Evolutionary conservation across 2,329 filamentous ascomycete species (phyloP).

Genomic region (Clarireedia sp.): DNA sequence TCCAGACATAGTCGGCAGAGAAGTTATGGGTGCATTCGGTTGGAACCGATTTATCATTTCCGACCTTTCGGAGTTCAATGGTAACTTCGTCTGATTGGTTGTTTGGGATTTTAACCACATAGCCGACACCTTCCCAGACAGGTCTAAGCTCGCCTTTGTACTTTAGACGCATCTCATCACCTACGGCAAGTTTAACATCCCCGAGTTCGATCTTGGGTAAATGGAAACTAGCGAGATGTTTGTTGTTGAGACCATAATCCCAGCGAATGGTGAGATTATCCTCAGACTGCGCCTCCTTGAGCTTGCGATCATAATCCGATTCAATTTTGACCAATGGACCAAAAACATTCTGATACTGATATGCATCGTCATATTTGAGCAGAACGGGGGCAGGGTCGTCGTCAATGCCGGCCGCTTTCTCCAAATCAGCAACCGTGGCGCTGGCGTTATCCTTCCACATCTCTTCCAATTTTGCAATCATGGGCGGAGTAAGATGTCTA

Average conservation of each 20-base stretch:
- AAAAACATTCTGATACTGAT: slow-evolving; percentile 98
- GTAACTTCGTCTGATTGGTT: slow-evolving; percentile 98
- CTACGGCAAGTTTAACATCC: slow-evolving; percentile 94
- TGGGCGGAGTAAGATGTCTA: slow-evolving; percentile 83
- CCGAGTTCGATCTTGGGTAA: slow-evolving; percentile 95
- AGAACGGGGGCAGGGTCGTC: slow-evolving; percentile 92
- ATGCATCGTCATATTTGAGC: slow-evolving; percentile 91
- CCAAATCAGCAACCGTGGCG: slow-evolving; percentile 83
- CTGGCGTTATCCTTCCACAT: slow-evolving; percentile 95
- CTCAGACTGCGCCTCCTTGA: slow-evolving; percentile 97
- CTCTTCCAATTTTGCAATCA: slow-evolving; percentile 93
- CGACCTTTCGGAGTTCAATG: slow-evolving; percentile 86
- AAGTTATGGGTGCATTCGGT: slow-evolving; percentile 97
- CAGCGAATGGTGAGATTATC: slow-evolving; percentile 90
- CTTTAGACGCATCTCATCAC: slow-evolving; percentile 95
- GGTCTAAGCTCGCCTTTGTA: slow-evolving; percentile 91
- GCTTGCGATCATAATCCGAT: slow-evolving; percentile 96
- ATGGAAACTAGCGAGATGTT: slow-evolving; percentile 90
- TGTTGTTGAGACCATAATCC: slow-evolving; percentile 95
- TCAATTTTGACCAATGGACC: slow-evolving; percentile 98
- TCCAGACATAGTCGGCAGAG: slow-evolving; percentile 98
- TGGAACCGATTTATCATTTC: slow-evolving; percentile 91
- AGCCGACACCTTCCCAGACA: slow-evolving; percentile 95
- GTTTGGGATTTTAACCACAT: slow-evolving; percentile 99
- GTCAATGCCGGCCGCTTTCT: slow-evolving; percentile 85